Conservation (phyloP, 805 yeast genomes). For the Saccharomycopsis oosterbeekiorum region DNA sequence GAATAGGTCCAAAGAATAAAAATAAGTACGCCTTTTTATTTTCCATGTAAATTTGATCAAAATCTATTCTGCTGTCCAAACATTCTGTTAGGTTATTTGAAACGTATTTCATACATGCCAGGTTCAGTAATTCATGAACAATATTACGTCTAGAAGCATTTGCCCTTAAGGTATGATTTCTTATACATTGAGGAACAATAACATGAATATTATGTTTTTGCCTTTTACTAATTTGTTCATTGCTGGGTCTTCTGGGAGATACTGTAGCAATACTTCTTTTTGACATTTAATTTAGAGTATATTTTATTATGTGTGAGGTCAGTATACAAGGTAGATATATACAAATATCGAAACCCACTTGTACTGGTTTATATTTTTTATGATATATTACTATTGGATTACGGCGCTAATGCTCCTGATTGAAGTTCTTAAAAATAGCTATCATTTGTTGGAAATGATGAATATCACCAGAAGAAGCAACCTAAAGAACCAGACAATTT, state of each 20-base stretch:
- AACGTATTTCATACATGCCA: background rate
- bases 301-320: background rate
- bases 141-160: background rate
- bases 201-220: background rate
- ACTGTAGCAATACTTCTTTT: background rate
- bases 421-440: background rate
- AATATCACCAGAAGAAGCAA: background rate
- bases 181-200: background rate
- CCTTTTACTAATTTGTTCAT: background rate
- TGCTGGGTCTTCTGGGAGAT: background rate
- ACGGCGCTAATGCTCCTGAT: background rate
- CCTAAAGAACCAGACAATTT: background rate
- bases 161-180: background rate
- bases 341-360: background rate
- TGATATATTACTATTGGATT: background rate
- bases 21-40: background rate
- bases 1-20: constrained; percentile 14
- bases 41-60: background rate
- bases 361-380: background rate
- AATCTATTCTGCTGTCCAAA: background rate
- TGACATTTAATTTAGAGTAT: background rate
- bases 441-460: background rate
- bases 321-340: background rate
- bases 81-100: background rate
- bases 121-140: background rate